Evolutionary conservation across 1,284 basidiomycete species (phyloP).

Genomic region (Coniophora puteana): DNA sequence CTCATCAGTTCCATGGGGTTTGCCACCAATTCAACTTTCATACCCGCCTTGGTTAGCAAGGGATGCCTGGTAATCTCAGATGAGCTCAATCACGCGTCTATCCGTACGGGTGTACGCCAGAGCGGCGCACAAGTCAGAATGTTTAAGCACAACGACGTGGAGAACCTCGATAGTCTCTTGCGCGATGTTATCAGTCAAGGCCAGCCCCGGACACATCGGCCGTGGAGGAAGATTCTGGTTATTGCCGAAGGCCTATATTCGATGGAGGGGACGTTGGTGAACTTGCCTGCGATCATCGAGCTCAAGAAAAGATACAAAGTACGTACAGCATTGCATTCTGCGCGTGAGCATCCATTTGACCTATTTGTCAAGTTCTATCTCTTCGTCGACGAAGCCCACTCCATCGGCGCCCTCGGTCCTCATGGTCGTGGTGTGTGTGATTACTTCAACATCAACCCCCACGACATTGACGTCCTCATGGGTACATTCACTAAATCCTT

Average conservation of each 20-base stretch:
- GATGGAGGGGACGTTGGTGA: conserved; percentile 95
- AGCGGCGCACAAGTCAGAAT: conserved; percentile 88
- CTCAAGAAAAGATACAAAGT: conserved; percentile 98
- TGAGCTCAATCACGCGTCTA: conserved; percentile 95
- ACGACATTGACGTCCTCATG: conserved; percentile 91
- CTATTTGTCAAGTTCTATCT: conserved; percentile 75
- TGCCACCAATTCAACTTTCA: conserved; percentile 95
- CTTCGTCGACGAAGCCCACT: conserved; percentile 97
- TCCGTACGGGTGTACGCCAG: conserved; percentile 88
- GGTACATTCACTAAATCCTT: conserved; percentile 99
- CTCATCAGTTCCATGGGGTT: conserved; percentile 96
- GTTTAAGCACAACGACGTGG: conserved; percentile 98
- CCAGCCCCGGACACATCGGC: conserved; percentile 94
- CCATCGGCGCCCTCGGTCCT: conserved; percentile 92
- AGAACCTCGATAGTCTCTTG: conserved; percentile 76
- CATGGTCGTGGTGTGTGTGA: conserved; percentile 94
- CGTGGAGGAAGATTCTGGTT: conserved; percentile 98
- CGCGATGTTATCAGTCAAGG: conserved; percentile 95
- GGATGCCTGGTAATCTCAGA: conserved; percentile 97
- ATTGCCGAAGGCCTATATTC: conserved; percentile 96
- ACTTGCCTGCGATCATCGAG: conserved; percentile 81
- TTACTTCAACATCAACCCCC: conserved; percentile 88
- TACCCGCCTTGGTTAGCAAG: conserved; percentile 89
- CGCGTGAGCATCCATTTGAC: conserved; percentile 9
- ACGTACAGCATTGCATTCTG: conserved; percentile 12